Base-by-base conservation (phyloP, 2,329 filamentous ascomycete genomes). In the Ophiostoma australiae region DNA sequence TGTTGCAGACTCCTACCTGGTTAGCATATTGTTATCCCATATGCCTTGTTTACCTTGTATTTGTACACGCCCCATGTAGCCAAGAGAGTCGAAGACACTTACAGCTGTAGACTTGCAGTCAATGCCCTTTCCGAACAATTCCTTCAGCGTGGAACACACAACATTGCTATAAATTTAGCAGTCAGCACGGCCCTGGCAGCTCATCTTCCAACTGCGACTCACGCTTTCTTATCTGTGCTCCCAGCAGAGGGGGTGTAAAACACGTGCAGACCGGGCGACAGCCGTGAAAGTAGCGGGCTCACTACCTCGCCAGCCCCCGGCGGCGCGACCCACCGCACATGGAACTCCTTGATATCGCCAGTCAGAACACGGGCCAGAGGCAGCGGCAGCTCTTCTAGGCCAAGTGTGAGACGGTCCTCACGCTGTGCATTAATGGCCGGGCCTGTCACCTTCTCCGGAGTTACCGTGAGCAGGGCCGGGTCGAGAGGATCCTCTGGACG, bases 261-360 rank as follows among this genome's bases (percentile, higher is more conserved):
- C 35, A 93, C 82, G 81, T 97, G 93, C 31, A 98, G 81, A 2
- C 94, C 94, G 0, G 94, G 89, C 1, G 92, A 89, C 17, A 93
- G 80, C 72, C 91, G 87, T 69, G 93, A 93, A 63, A 87, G 82
- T 76, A 95, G 90, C 1, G 94, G 94, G 55, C 89, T 84, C 65
- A 90, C 81, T 1, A 86, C 82, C 55, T 86, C 81, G 77, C 89
- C 90, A 78, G 89, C 90, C 1, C 84, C 76, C 7, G 77, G 76
- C 2, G 87, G 81, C 17, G 88, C 87, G n/a, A 87, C 85, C 92
- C 93, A 97, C 78, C 91, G 87, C 72, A 97, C 82, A 79, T 94
- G 91, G 61, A 97, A 81, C 78, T 93, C 89, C 76, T 90, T 86
- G 74, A 86, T 87, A 33, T 35, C 67, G 76, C 86, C 83, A 70